Conservation (phyloP, 306 rosid species). For the Dalbergia oliveri region DNA sequence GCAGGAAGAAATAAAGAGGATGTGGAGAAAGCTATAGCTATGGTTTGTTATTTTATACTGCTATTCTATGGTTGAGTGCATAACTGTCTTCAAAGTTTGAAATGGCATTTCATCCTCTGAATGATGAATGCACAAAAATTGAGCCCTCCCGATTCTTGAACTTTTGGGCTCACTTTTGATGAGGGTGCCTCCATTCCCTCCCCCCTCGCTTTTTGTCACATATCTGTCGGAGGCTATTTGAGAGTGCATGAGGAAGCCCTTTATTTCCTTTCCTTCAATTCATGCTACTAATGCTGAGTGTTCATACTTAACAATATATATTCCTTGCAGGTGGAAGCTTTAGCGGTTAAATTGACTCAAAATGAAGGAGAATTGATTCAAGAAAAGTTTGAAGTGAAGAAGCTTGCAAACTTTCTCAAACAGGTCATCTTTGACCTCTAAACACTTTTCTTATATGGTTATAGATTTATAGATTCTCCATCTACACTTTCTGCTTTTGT, state of each 20-base stretch:
- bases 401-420: constrained; percentile 90
- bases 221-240: constrained; percentile 16
- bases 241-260: constrained; percentile 12
- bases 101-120: constrained; percentile 32
- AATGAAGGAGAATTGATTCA: constrained; percentile 98
- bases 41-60: constrained; percentile 66
- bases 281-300: constrained; percentile 16
- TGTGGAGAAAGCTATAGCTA: constrained; percentile 94
- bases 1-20: constrained; percentile 88
- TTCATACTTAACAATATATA: constrained; percentile 32
- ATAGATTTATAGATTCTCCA: constrained; percentile 34
- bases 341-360: constrained; percentile 96
- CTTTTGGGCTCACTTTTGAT: constrained; percentile 7
- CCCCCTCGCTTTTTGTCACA: background rate
- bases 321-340: constrained; percentile 87
- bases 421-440: constrained; percentile 61
- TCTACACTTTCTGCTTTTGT: constrained; percentile 17
- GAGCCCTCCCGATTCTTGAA: constrained; percentile 22
- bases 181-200: background rate
- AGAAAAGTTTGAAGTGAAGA: constrained; percentile 98
- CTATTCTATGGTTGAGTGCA: constrained; percentile 4
- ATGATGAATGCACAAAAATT: constrained; percentile 14
- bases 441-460: constrained; percentile 14
- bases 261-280: constrained; percentile 18
- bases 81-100: constrained; percentile 36